These are phyloP conservation scores for Podospora didyma DNA, from an alignment of 495 filamentous ascomycete species.

Conservation along the genomic window DNA sequence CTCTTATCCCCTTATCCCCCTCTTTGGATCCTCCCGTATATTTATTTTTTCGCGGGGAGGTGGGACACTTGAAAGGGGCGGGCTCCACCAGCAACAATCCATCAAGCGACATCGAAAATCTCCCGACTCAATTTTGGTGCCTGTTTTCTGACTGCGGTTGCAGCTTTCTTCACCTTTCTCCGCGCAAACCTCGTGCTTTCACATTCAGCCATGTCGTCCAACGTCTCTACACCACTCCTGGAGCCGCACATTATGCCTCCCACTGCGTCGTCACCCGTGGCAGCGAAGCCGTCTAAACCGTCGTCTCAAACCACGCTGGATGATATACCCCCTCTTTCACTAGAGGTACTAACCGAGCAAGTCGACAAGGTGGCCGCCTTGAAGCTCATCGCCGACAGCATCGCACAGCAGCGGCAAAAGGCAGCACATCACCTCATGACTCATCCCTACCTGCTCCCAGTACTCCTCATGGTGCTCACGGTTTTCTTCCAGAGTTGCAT, in stretches of 20 bases:
- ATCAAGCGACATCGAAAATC: not conserved
- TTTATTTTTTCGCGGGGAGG: no score
- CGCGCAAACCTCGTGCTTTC: slow-evolving; percentile 53
- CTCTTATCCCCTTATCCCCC: no score
- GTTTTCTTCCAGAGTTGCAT: slow-evolving; percentile 34
- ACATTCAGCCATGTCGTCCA: slow-evolving; percentile 40
- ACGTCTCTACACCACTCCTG: slow-evolving; percentile 37
- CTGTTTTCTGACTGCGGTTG: slow-evolving; percentile 4
- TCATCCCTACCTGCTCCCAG: slow-evolving; percentile 37
- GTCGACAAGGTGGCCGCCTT: slow-evolving; percentile 40
- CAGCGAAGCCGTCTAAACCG: slow-evolving; percentile 5
- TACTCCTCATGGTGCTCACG: slow-evolving; percentile 23
- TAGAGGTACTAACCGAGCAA: slow-evolving; percentile 29
- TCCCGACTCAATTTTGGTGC: not conserved
- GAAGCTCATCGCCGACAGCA: slow-evolving; percentile 40
- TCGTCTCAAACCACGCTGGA: slow-evolving; percentile 17
- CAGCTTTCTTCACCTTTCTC: slow-evolving; percentile 55
- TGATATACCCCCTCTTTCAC: slow-evolving; percentile 38
- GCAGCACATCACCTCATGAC: slow-evolving; percentile 33
- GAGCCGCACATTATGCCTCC: slow-evolving; percentile 30
- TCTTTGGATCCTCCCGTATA: no score
- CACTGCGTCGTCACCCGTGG: slow-evolving; percentile 27
- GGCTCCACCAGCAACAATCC: no score
- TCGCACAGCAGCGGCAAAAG: slow-evolving; percentile 44
- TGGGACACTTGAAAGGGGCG: no score